Evolutionary conservation across 495 filamentous ascomycete genomes (phyloP).

Genomic region (Podospora pseudopauciseta): DNA sequence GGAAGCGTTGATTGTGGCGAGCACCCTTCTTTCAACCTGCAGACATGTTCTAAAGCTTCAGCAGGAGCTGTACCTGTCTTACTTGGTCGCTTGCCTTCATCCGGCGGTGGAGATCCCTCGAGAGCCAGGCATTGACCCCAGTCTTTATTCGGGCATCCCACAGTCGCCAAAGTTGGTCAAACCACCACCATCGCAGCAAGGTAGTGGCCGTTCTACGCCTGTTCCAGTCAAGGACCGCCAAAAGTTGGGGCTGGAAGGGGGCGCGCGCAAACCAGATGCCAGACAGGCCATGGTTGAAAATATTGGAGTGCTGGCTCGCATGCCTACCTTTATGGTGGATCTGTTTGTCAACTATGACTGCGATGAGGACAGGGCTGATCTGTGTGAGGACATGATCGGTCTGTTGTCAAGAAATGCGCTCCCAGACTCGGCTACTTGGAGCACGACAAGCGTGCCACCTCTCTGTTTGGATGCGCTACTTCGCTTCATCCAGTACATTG

Average conservation of each 20-base stretch:
- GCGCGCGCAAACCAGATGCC: constrained; percentile 85
- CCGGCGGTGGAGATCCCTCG: constrained; percentile 86
- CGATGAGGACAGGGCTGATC: constrained; percentile 82
- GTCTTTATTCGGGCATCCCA: constrained; percentile 89
- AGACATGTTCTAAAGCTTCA: constrained; percentile 91
- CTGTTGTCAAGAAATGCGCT: constrained; percentile 90
- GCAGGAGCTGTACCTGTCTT: constrained; percentile 94
- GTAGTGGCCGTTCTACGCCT: constrained; percentile 84
- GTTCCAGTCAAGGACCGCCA: constrained; percentile 92
- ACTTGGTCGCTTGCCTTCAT: constrained; percentile 89
- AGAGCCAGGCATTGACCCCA: constrained; percentile 85
- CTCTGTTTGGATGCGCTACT: constrained; percentile 89
- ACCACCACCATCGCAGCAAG: constrained; percentile 68
- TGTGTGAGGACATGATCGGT: constrained; percentile 94
- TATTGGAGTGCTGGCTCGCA: constrained; percentile 82
- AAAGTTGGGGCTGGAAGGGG: constrained; percentile 89
- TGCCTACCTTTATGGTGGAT: constrained; percentile 91
- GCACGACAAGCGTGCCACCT: constrained; percentile 95
- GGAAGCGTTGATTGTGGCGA: constrained; percentile 84
- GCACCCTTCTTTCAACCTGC: constrained; percentile 87
- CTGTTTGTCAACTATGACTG: constrained; percentile 98
- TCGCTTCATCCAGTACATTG: constrained; percentile 84
- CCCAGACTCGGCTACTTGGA: constrained; percentile 97
- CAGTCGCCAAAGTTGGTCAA: constrained; percentile 84
- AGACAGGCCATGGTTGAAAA: constrained; percentile 98